Base-by-base conservation (phyloP, 805 yeast species). In the Saccharomycopsis fodiens region DNA sequence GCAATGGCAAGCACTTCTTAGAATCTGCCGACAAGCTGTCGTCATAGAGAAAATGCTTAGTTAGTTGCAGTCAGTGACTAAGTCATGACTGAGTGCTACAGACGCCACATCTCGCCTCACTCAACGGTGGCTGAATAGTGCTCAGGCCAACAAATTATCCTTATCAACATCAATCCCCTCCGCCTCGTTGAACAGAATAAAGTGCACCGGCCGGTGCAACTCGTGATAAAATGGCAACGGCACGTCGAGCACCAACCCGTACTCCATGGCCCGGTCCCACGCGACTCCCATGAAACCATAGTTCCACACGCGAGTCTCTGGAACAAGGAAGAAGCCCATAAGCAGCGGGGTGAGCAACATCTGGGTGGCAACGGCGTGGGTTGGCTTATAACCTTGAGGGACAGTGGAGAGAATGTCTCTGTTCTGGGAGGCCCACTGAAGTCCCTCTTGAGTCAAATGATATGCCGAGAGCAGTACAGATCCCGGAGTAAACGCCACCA, bases 141-240 rank as follows among this genome's bases (percentile, higher is more conserved):
- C n/a, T n/a, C 15, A 32, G 12, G 36, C 36, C 5, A 32, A 10
- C 36, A 32, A 15, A 10, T 32, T 19, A 32, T 32, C 36, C 8
- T 32, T 32, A 32, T 32, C 36, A 17, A 32, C 20, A 7, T 17
- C 36, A 32, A 32, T 32, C 16, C 72, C 78, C 46, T 80, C 87
- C 39, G 85, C 60, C 48, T 78, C 84, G 46, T 72, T 76, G 59
- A 91, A 87, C 4, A 79, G 73, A 41, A 78, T 68, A 65, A 93
- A 93, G 62, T 93, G 98, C 25, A 79, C 70, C 2, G 96, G 93
- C 40, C 98, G 79, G 58, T 93, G 98, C 30, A 77, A 59, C 55
- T 85, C 95, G 58, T 86, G 82, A 63, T 87, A 93, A 58, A 82
- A 93, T 4, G 84, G 77, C 31, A 82, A 55, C 2, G 99, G 99